Evolutionary conservation across 1,284 basidiomycete genomes (phyloP).

Genomic region (Cystobasidium slooffiae): DNA sequence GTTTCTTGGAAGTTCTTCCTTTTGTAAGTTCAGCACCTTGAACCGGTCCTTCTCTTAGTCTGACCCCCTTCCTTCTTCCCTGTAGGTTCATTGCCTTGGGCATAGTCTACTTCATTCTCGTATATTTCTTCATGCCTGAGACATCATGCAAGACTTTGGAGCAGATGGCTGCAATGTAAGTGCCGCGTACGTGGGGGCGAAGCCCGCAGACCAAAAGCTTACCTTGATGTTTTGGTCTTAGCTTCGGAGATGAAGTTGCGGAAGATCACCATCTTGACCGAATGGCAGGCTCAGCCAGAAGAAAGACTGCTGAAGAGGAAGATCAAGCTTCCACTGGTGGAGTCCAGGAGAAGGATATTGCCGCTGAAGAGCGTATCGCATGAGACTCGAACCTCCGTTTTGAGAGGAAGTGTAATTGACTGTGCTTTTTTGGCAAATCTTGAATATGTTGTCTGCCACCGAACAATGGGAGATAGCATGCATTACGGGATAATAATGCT

Average conservation of each 20-base stretch:
- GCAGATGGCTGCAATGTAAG: conserved; percentile 9
- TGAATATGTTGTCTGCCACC: too few species aligned
- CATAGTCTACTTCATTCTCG: conserved; percentile 17
- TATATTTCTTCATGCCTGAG: conserved; percentile 23
- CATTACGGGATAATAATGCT: too few species aligned
- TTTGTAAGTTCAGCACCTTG: neutral
- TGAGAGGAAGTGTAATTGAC: too few species aligned
- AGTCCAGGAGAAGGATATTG: too few species aligned
- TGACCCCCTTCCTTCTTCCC: neutral
- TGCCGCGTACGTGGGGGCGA: too few species aligned
- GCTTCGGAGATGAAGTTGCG: conserved; percentile 9
- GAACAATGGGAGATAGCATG: too few species aligned
- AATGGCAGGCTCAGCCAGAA: neutral
- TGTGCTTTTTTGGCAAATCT: too few species aligned
- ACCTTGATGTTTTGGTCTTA: neutral
- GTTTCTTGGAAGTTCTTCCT: conserved; percentile 19
- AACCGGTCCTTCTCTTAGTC: neutral
- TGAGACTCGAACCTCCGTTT: too few species aligned
- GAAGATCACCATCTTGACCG: conserved; percentile 14
- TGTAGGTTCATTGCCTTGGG: conserved; percentile 15
- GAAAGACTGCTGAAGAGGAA: too few species aligned
- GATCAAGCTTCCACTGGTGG: too few species aligned
- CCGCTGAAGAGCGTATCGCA: too few species aligned
- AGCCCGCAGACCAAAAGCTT: too few species aligned
- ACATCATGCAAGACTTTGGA: neutral